Evolutionary conservation across 78 protist species (phyloP), one percentile per base, ranked within the genome.

Genomic region (Cavenderia fasciculata): DNA sequence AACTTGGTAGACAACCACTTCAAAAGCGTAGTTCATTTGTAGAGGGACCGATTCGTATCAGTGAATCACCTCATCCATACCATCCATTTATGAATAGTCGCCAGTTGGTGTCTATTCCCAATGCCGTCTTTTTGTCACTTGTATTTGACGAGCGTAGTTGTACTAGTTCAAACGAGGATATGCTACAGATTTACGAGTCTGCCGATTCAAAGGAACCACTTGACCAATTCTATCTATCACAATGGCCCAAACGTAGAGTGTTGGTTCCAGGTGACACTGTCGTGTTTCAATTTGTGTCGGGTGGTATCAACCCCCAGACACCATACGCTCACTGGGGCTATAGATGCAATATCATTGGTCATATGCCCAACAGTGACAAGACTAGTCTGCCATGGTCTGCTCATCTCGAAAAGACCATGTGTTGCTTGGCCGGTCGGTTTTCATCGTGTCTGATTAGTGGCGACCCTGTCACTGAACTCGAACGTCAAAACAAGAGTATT

Each of bases 171-270:
- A 33, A 62, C 1, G 90, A 82, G 29, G 90, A 82, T 31, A 23
- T 65, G 6, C 75, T 82, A 14, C 76, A 82, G 61, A 82, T 82
- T 43, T 82, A 44, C 56, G 90, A 82, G 43, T 38, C 72, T 3
- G 19, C 34, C 0, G 92, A 86, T 38, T 47, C 65, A 14, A 74
- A 86, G n/a, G 87, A 74, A n/a, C 85, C 85, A 27, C 25, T 73
- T 19, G 92, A 88, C 1, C 76, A 88, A 33, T 74, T 68, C 23
- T 72, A 71, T 29, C 70, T 47, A 1, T 14, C 69, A 1, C 73
- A 88, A 34, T 90, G 94, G 94, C 94, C 94, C n/a, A 90, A 90
- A 44, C 34, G 85, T n/a, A 38, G 94, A 6, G 70, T 90, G 18
- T 25, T 90, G 29, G 74, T 90, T 25, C 94, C 94, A 8, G 94